Evolutionary conservation across 2,329 filamentous ascomycete species (phyloP).

Genomic region (Chrysoporthe cubensis): DNA sequence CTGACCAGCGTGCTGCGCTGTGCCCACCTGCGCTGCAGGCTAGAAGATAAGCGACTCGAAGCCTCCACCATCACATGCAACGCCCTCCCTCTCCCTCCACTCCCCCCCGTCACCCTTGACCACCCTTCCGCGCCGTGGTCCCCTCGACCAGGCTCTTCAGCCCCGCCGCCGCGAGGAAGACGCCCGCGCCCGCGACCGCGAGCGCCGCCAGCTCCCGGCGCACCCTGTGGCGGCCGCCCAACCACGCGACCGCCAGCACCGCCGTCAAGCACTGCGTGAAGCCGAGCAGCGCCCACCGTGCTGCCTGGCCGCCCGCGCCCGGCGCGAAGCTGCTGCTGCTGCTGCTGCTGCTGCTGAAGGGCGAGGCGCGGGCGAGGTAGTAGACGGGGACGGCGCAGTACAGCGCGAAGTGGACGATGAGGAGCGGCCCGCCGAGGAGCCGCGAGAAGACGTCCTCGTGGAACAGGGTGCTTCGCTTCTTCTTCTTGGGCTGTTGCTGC

Average conservation of each 20-base stretch:
- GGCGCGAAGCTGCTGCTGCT: not conserved
- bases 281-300: slow-evolving; percentile 19
- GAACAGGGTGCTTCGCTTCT: slow-evolving; percentile 16
- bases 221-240: slow-evolving; percentile 15
- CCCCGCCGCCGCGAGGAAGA: slow-evolving; percentile 1
- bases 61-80: slow-evolving; percentile 1
- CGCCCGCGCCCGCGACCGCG: not conserved
- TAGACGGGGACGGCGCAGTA: slow-evolving; percentile 23
- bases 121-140: slow-evolving; percentile 4
- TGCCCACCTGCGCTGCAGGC: not conserved
- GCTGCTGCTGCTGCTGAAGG: slow-evolving; percentile 14
- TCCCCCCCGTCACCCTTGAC: not conserved
- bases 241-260: slow-evolving; percentile 15
- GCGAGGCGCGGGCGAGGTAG: slow-evolving; percentile 27
- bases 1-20: not conserved
- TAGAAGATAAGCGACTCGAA: not conserved
- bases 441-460: slow-evolving; percentile 26
- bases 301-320: slow-evolving; percentile 11
- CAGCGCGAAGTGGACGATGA: slow-evolving; percentile 23
- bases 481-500: not conserved
- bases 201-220: slow-evolving; percentile 10
- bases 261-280: slow-evolving; percentile 25
- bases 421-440: slow-evolving; percentile 17
- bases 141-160: slow-evolving; percentile 11
- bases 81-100: not conserved